Percentiles rank a stretch among this genome's conserved stretches.
These are phyloP conservation scores for Geotrichum aggregatum DNA, from an alignment of 1,139 yeast species.

Conservation along the genomic window DNA sequence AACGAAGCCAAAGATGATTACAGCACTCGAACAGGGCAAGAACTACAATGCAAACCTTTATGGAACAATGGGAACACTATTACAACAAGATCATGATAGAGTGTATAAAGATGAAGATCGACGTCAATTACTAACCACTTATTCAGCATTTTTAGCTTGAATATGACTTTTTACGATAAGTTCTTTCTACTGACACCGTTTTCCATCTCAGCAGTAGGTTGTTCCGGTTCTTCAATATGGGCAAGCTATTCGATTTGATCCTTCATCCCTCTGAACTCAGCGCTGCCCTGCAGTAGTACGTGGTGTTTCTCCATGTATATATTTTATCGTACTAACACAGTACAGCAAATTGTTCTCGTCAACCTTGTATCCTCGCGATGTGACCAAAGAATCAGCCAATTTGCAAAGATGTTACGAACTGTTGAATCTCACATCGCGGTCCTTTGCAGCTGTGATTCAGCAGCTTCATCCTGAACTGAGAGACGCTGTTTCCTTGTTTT, in stretches of 20 bases:
- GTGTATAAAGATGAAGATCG: too few relatives aligned
- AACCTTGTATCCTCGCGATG: slow-evolving; percentile 52
- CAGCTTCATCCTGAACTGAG: slow-evolving; percentile 89
- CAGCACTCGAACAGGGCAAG: too few relatives aligned
- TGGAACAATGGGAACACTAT: too few relatives aligned
- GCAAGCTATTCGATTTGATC: slow-evolving; percentile 58
- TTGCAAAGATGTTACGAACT: slow-evolving; percentile 66
- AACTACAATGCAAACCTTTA: too few relatives aligned
- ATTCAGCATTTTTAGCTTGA: too few relatives aligned
- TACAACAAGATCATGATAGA: too few relatives aligned
- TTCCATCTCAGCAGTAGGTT: too few relatives aligned
- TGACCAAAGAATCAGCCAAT: slow-evolving; percentile 44
- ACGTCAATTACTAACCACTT: too few relatives aligned
- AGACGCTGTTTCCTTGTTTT: slow-evolving; percentile 61
- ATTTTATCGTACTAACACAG: slow-evolving; percentile 2
- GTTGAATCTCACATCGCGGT: slow-evolving; percentile 69
- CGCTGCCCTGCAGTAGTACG: slow-evolving; percentile 61
- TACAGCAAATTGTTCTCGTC: slow-evolving; percentile 34
- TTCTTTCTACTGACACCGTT: too few relatives aligned
- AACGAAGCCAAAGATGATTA: too few relatives aligned
- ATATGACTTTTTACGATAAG: too few relatives aligned
- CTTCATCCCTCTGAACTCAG: slow-evolving; percentile 71
- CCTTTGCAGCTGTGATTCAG: slow-evolving; percentile 86
- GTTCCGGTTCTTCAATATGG: slow-evolving; percentile 45
- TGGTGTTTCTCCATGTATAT: slow-evolving; percentile 10